Evolutionary conservation across 768 basidiomycete species (phyloP).

Genomic region (Pseudohyphozyma bogoriensis): DNA sequence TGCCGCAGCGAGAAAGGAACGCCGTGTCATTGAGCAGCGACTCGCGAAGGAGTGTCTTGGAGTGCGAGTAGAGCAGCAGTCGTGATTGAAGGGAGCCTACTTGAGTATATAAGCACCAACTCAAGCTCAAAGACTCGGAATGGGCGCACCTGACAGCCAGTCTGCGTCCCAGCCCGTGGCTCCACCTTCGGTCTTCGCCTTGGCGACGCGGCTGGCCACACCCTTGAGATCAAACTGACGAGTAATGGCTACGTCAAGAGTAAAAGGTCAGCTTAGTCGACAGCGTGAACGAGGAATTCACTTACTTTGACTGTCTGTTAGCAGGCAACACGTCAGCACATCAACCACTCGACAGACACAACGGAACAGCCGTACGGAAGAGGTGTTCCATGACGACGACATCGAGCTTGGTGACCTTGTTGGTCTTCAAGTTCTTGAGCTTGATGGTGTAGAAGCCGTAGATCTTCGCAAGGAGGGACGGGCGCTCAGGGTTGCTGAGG

Average conservation of each 20-base stretch:
- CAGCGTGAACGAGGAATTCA: conserved; percentile 8
- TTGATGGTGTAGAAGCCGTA: conserved; percentile 93
- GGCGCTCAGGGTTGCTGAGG: conserved; percentile 50
- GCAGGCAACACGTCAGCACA: too few relatives aligned
- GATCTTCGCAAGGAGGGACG: conserved; percentile 89
- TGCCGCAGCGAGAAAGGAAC: conserved; percentile 82
- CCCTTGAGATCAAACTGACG: conserved; percentile 18
- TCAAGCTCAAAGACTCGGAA: neutral
- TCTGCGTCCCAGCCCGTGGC: conserved; percentile 20
- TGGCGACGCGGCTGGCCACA: conserved; percentile 14
- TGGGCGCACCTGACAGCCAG: conserved; percentile 19
- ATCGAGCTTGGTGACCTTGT: conserved; percentile 59
- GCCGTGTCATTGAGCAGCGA: conserved; percentile 88
- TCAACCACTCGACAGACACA: too few relatives aligned
- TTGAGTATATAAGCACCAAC: conserved; percentile 20
- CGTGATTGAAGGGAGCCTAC: too few relatives aligned
- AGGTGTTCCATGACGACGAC: conserved; percentile 95
- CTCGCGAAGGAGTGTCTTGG: conserved; percentile 79
- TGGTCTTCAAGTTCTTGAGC: conserved; percentile 36
- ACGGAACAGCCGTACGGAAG: conserved; percentile 50
- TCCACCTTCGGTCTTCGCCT: conserved; percentile 3
- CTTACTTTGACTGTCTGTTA: conserved; percentile 66
- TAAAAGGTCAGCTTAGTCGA: too few relatives aligned
- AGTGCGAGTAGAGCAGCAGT: conserved; percentile 69
- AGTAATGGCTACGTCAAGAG: neutral